Base-by-base conservation (phyloP, 2,329 filamentous ascomycete species). In the Pseudogymnoascus sp. region DNA sequence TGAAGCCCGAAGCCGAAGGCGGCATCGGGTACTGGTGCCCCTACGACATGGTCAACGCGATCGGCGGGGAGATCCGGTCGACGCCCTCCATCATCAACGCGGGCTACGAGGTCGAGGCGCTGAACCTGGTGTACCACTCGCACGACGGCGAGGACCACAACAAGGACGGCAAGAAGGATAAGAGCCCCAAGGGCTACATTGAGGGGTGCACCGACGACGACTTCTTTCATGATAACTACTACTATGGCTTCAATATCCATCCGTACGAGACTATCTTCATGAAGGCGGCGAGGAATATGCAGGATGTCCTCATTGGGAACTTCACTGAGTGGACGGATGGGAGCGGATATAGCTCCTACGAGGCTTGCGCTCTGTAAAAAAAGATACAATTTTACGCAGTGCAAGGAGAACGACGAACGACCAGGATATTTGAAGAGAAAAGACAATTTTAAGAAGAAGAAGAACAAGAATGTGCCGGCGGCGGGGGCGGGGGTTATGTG, bases 211-310 rank as follows among this genome's bases (percentile, higher is more conserved):
- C 64, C 31, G 62, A 53, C 40, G 71, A 67, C 7, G 74, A 74
- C 47, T 19, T 72, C 44, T 63, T 73, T 10, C 71, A 64, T 60
- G 63, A 72, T 33, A 64, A 68, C 9, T 67, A 65, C 35, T 75
- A 76, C 66, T 74, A 72, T 63, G 75, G 74, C 35, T 70, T 68
- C 62, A 74, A 70, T 61, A 62, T 75, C 7, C 75, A 77, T 50
- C 75, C 76, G 1, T 77, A 76, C 67, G 76, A 77, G 70, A 74
- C 73, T 1, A 62, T 77, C 17, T 77, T 77, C 63, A 67, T 72
- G 63, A 75, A 76, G 67, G 71, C 73, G 4, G 74, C 75, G 57
- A 67, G 70, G 33, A 67, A 70, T 8, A 71, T 75, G 35, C 74
- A 75, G 50, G 68, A 68, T 0, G 33, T 47, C 1, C 61, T 71